Evolutionary conservation across 805 yeast species (phyloP), one percentile per base, ranked within the genome.

Genomic region (Yarrowia sp.): DNA sequence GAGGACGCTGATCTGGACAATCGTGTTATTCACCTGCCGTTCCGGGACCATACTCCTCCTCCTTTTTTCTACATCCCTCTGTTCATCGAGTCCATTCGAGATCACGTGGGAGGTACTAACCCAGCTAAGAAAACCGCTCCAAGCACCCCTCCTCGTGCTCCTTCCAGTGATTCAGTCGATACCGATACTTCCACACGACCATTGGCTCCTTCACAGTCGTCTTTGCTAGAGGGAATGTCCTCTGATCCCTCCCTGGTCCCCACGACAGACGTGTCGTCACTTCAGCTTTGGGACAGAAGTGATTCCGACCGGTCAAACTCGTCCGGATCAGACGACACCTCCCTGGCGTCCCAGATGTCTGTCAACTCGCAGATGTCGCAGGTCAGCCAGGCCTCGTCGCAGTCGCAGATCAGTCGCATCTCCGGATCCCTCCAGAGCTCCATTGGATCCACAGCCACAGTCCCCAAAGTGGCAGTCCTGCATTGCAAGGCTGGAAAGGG

Each of bases 401-500:
- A 51, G 44, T 55, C 61, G 5, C 61, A 55, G 47, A 17, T 55
- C 32, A 41, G 47, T 5, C 61, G 61, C 38, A 41, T 55, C 38
- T 55, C 61, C 8, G 61, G 61, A 1, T 55, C 61, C 3, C 61
- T 55, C 1, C 61, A 17, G 11, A 15, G 15, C 17, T 55, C 61
- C 9, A 41, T 41, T 15, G 47, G 47, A 8, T 14, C 47, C 13
- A 11, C 61, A 8, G 61, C 13, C 8, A 2, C 38, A 3, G 22
- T 13, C 8, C 61, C 61, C 2, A 8, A 28, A 15, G 47, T 58
- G 13, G 92, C 89, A 0, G 80, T 89, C 0, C 74, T 93, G 8
- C 98, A 93, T 73, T 93, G 98, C 73, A 86, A 88, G 71, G 89
- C 90, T 68, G 98, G 98, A 0, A 92, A 91, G 74, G 98, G 98